Percentiles rank a stretch among this genome's conserved stretches.
Conservation (phyloP, 192 early-diverging fungal species). For the Chytriomyces sp. region DNA sequence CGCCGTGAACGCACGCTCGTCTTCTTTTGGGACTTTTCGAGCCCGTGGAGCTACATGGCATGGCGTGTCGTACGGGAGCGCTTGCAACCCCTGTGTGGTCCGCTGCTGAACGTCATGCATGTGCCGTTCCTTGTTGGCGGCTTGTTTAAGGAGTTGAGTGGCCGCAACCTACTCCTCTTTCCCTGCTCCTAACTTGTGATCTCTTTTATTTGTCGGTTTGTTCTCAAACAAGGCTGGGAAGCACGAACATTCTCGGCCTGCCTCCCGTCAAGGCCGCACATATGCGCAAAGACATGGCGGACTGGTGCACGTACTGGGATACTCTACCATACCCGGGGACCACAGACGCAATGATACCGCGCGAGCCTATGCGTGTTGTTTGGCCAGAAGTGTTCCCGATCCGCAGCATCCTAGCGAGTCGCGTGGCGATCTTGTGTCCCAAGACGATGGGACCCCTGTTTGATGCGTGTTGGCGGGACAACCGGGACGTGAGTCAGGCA, state of each 20-base stretch:
- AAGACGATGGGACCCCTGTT: neutral
- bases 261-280: conserved; percentile 5
- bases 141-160: conserved; percentile 26
- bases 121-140: conserved; percentile 27
- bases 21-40: conserved; percentile 34
- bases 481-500: neutral
- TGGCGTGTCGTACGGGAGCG: conserved; percentile 8
- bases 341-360: neutral
- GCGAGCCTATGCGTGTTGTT: neutral
- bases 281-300: conserved; percentile 18
- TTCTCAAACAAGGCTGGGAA: conserved; percentile 9
- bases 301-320: conserved; percentile 23
- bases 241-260: conserved; percentile 8
- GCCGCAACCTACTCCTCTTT: neutral
- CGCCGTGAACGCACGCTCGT: neutral
- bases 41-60: conserved; percentile 30
- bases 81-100: conserved; percentile 9
- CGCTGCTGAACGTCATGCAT: conserved; percentile 1
- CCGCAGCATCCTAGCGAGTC: conserved; percentile 1
- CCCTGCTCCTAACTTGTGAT: neutral
- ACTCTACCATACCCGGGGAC: neutral
- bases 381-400: conserved; percentile 27
- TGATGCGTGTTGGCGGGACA: conserved; percentile 1
- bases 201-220: conserved; percentile 1
- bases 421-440: conserved; percentile 18